Evolutionary conservation across 495 filamentous ascomycete species (phyloP).

Genomic region (Lophium mytilinum): DNA sequence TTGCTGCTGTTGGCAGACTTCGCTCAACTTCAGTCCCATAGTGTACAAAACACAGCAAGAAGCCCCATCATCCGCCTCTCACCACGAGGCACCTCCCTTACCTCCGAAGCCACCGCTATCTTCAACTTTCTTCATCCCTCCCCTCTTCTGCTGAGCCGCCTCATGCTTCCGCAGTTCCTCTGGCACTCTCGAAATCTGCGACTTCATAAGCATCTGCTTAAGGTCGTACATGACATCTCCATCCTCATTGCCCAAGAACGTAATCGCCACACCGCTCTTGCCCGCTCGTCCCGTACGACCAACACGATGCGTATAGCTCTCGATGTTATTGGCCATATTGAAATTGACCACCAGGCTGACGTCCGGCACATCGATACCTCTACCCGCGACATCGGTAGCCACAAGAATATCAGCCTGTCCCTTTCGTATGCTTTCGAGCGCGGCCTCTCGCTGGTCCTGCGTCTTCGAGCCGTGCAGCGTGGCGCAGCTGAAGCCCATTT

Average conservation of each 20-base stretch:
- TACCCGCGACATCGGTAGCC: constrained; percentile 89
- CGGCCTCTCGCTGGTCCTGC: constrained; percentile 94
- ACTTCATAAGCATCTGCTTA: constrained; percentile 93
- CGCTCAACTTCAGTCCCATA: too few species aligned
- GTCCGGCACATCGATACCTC: constrained; percentile 97
- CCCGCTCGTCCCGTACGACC: constrained; percentile 96
- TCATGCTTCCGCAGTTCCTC: constrained; percentile 93
- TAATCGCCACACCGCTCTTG: constrained; percentile 94
- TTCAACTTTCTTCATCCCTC: constrained; percentile 53
- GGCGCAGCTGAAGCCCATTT: constrained; percentile 84
- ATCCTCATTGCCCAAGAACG: constrained; percentile 92
- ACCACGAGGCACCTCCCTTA: constrained; percentile 40
- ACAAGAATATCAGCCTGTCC: constrained; percentile 84
- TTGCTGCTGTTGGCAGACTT: too few species aligned
- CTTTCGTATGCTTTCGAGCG: constrained; percentile 74
- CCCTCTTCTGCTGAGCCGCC: constrained; percentile 71
- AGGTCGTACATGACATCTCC: constrained; percentile 90
- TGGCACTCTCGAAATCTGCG: constrained; percentile 77
- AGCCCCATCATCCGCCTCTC: not conserved
- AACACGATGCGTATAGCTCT: constrained; percentile 95
- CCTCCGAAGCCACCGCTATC: constrained; percentile 53
- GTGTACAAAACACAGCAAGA: too few species aligned
- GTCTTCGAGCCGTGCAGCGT: constrained; percentile 94
- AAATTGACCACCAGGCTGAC: constrained; percentile 95
- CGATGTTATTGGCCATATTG: constrained; percentile 93